Conservation (phyloP, 2,329 filamentous ascomycete species). For the Exophiala sp. region DNA sequence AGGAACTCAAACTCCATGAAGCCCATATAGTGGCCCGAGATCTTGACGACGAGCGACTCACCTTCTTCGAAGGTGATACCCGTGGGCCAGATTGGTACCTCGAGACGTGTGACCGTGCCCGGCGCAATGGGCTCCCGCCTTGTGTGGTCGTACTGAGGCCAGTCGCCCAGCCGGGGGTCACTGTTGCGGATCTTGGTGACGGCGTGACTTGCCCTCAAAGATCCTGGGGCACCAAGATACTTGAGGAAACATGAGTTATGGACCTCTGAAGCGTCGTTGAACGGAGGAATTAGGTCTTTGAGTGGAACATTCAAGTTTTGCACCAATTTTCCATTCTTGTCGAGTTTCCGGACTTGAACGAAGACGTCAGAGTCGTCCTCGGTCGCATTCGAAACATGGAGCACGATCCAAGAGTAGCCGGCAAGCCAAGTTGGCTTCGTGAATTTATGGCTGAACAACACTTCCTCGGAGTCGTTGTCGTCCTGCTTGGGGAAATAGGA, state of each 20-base stretch:
- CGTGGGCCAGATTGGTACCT: constrained; percentile 49
- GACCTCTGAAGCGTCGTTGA: constrained; percentile 30
- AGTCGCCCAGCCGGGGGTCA: too few species aligned
- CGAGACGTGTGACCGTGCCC: constrained; percentile 43
- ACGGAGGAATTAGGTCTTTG: constrained; percentile 32
- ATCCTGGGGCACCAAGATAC: too few species aligned
- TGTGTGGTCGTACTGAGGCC: too few species aligned
- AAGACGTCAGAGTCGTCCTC: constrained; percentile 46
- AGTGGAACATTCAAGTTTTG: constrained; percentile 45
- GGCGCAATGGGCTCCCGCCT: constrained; percentile 39
- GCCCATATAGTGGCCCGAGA: constrained; percentile 35
- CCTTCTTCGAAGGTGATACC: constrained; percentile 46
- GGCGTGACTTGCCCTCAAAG: too few species aligned
- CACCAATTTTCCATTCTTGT: constrained; percentile 41
- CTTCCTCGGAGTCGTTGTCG: constrained; percentile 14
- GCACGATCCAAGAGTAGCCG: constrained; percentile 46
- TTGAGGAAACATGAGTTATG: too few species aligned
- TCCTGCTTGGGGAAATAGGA: constrained; percentile 28
- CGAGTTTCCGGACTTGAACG: constrained; percentile 44
- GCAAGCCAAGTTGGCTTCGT: constrained; percentile 38
- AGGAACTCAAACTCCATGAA: constrained; percentile 36
- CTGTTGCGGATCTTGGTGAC: too few species aligned
- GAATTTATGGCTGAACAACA: constrained; percentile 42
- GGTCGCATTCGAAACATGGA: constrained; percentile 45
- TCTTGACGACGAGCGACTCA: constrained; percentile 33